Percentiles rank a stretch among this genome's conserved stretches.
These are phyloP conservation scores for Exophiala lecanii-corni DNA, from an alignment of 2,329 filamentous ascomycete genomes.

Conservation along the genomic window DNA sequence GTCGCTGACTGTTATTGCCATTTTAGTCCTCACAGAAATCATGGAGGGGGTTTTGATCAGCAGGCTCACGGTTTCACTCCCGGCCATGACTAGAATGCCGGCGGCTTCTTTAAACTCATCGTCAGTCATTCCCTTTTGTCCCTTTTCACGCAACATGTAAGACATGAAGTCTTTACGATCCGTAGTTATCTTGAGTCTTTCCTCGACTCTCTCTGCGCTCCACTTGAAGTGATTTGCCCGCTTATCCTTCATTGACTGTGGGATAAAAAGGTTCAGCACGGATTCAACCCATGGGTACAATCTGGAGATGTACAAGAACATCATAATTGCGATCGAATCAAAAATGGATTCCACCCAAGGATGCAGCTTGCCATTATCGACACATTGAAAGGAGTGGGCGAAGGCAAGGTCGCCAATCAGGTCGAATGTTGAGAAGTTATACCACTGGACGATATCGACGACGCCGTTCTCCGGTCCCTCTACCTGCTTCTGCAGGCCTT, in stretches of 20 bases:
- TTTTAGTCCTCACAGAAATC: slow-evolving; percentile 40
- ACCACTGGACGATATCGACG: slow-evolving; percentile 29
- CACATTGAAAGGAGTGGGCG: slow-evolving; percentile 31
- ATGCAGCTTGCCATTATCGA: slow-evolving; percentile 22
- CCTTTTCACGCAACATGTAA: slow-evolving; percentile 34
- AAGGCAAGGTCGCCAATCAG: slow-evolving; percentile 32
- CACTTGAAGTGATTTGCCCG: slow-evolving; percentile 14
- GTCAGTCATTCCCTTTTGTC: slow-evolving; percentile 27
- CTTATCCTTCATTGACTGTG: no score
- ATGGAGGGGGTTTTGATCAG: slow-evolving; percentile 42
- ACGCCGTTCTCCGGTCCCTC: no score
- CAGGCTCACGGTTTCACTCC: no score
- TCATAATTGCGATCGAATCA: no score
- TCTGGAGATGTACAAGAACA: slow-evolving; percentile 26
- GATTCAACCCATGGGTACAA: slow-evolving; percentile 14
- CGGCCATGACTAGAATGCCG: no score
- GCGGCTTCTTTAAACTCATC: no score
- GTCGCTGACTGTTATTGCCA: no score
- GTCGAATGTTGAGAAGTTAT: slow-evolving; percentile 33
- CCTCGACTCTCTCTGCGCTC: slow-evolving; percentile 21
- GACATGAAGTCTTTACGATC: slow-evolving; percentile 37
- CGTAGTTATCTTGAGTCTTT: no score
- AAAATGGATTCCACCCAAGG: slow-evolving; percentile 40
- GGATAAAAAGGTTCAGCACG: no score
- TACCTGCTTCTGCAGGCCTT: not conserved